A percentile compares a stretch with the other conserved stretches of the same genome.
Evolutionary conservation across 768 basidiomycete species (phyloP).

Genomic region (Lentinus tigrinus): DNA sequence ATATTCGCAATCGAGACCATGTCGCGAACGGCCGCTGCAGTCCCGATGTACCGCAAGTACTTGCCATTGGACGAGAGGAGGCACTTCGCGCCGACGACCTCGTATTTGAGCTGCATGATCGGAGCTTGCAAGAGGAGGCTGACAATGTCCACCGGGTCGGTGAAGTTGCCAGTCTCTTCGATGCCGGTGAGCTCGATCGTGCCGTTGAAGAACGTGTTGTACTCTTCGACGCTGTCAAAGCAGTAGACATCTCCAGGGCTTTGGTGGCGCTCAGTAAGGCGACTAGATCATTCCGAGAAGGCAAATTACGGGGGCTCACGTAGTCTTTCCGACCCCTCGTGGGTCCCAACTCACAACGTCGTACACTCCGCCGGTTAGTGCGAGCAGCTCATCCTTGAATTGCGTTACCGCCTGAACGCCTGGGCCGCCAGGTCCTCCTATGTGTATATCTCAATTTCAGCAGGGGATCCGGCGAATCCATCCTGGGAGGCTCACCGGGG

Average conservation of each 20-base stretch:
- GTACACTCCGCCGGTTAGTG: neutral
- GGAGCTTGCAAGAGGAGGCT: neutral
- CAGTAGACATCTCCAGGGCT: constrained; percentile 9
- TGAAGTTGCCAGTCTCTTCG: neutral
- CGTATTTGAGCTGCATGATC: neutral
- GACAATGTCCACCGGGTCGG: neutral
- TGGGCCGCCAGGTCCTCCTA: neutral
- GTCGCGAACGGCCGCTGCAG: constrained; percentile 5
- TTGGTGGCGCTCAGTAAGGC: neutral
- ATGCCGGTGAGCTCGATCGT: neutral
- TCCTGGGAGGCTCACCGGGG: neutral
- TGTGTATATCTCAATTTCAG: neutral
- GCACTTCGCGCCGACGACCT: constrained; percentile 1
- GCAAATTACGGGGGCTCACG: neutral
- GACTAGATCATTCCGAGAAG: too few relatives aligned
- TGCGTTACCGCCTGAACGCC: neutral
- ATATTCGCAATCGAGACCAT: constrained; percentile 5
- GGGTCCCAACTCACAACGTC: constrained; percentile 6
- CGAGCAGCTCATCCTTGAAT: neutral
- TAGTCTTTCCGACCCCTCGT: neutral
- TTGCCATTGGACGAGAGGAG: neutral
- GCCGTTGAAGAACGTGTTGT: neutral
- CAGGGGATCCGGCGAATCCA: neutral
- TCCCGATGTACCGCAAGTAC: constrained; percentile 3
- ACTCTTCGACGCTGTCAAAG: neutral